phyloP scores from a whole-genome alignment of 306 rosid genomes.

The Spatholobus suberectus region DNA sequence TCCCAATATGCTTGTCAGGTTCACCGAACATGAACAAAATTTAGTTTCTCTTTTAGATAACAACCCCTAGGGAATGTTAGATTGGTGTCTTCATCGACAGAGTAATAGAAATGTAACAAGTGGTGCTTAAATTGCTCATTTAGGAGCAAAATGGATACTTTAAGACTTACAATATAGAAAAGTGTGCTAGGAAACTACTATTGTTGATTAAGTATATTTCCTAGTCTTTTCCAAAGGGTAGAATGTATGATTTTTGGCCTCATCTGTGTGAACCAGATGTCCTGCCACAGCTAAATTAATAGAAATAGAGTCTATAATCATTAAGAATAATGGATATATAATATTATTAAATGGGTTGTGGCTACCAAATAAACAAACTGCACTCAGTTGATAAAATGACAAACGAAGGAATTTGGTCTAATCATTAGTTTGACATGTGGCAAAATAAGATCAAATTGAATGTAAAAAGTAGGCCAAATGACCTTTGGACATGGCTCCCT shows the following conservation, averaged over 20 bases:
- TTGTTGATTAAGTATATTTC: neutral
- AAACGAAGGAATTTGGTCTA: slow-evolving; percentile 29
- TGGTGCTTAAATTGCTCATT: neutral
- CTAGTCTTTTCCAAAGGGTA: slow-evolving; percentile 4
- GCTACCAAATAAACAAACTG: slow-evolving; percentile 24
- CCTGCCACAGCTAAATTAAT: neutral
- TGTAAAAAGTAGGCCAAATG: slow-evolving; percentile 24
- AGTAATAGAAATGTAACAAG: neutral
- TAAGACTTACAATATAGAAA: neutral
- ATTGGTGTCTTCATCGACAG: neutral
- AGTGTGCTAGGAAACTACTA: neutral
- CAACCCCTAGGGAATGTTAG: neutral
- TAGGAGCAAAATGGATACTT: neutral
- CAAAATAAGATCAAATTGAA: slow-evolving; percentile 29
- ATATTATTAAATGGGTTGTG: slow-evolving; percentile 22
- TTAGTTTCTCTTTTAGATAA: neutral
- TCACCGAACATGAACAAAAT: neutral
- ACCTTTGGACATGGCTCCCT: slow-evolving; percentile 21
- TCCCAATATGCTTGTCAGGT: neutral
- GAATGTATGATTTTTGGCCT: neutral
- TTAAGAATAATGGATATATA: neutral
- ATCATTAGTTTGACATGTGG: slow-evolving; percentile 35
- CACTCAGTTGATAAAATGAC: slow-evolving; percentile 28
- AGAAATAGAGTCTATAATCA: neutral
- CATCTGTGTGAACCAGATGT: neutral